Evolutionary conservation across 148 eudicot species (phyloP).

Genomic region (Vaccinium myrtillus): DNA sequence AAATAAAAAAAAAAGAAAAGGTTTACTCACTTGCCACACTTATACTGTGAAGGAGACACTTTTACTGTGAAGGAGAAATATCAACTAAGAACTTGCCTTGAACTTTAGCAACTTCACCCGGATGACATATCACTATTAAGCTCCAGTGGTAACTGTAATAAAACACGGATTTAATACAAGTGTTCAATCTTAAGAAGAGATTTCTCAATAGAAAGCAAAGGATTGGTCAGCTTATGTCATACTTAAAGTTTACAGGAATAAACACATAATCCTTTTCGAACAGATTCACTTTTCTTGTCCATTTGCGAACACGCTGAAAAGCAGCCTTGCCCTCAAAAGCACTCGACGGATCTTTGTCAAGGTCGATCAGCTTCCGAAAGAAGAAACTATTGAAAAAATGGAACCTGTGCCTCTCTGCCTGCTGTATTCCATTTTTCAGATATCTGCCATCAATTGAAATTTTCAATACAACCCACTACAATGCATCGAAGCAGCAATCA

Average conservation of each 20-base stretch:
- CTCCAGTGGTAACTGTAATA: slow-evolving; percentile 93
- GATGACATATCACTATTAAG: slow-evolving; percentile 82
- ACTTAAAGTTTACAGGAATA: slow-evolving; percentile 92
- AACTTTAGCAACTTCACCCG: slow-evolving; percentile 63
- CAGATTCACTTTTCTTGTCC: slow-evolving; percentile 92
- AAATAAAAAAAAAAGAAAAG: neutral
- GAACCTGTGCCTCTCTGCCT: slow-evolving; percentile 51
- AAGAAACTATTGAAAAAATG: slow-evolving; percentile 94
- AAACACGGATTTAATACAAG: slow-evolving; percentile 14
- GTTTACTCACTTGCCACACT: neutral
- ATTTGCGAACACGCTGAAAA: slow-evolving; percentile 93
- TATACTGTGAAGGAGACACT: slow-evolving; percentile 7
- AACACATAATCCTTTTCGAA: slow-evolving; percentile 89
- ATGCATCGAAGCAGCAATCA: neutral
- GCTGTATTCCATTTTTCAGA: slow-evolving; percentile 57
- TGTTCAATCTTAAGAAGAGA: slow-evolving; percentile 11
- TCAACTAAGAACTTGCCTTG: slow-evolving; percentile 47
- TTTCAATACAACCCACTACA: neutral
- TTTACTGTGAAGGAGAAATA: slow-evolving; percentile 11
- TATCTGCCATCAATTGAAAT: slow-evolving; percentile 44
- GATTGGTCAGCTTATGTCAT: slow-evolving; percentile 24
- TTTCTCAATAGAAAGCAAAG: slow-evolving; percentile 3
- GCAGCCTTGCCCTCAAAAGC: slow-evolving; percentile 81
- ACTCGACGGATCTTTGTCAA: slow-evolving; percentile 76
- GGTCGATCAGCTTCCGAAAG: slow-evolving; percentile 89